Evolutionary conservation across 192 early-diverging fungal species (phyloP).

Genomic region (Oehlia diaphana): DNA sequence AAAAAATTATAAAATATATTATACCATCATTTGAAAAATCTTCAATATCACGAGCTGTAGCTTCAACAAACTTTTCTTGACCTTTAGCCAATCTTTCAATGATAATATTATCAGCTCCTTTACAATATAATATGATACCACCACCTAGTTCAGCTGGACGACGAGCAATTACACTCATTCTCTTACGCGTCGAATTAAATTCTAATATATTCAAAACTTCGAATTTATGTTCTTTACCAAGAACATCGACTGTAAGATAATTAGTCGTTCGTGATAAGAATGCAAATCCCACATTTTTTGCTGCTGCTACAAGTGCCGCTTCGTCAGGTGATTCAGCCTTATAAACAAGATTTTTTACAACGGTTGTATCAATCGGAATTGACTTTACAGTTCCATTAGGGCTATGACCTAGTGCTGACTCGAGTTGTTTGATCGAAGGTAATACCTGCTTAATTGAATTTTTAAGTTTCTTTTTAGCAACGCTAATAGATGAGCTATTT

Average conservation of each 20-base stretch:
- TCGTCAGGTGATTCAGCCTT: slow-evolving; percentile 84
- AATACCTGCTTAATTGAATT: slow-evolving; percentile 31
- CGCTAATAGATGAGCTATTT: slow-evolving; percentile 33
- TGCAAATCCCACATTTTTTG: slow-evolving; percentile 74
- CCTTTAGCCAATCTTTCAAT: slow-evolving; percentile 68
- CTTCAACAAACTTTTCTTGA: slow-evolving; percentile 53
- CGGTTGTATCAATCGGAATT: slow-evolving; percentile 37
- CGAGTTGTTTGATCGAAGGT: neutral
- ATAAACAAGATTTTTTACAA: slow-evolving; percentile 46
- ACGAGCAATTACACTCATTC: slow-evolving; percentile 87
- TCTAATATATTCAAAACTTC: slow-evolving; percentile 86
- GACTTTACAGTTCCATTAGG: slow-evolving; percentile 12
- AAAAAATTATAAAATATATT: neutral
- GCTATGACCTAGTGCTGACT: slow-evolving; percentile 9
- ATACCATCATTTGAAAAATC: slow-evolving; percentile 66
- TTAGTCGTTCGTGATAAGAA: slow-evolving; percentile 54
- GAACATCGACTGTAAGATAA: slow-evolving; percentile 60
- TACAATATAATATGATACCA: slow-evolving; percentile 85
- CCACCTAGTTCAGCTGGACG: slow-evolving; percentile 74
- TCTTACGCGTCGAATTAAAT: slow-evolving; percentile 94
- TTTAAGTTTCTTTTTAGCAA: slow-evolving; percentile 39
- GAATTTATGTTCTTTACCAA: slow-evolving; percentile 69
- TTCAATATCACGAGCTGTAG: slow-evolving; percentile 68
- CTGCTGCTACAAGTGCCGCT: slow-evolving; percentile 77
- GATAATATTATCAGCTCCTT: slow-evolving; percentile 97